These are phyloP conservation scores for Rosa rugosa DNA, from an alignment of 306 rosid species.

Conservation along the genomic window DNA sequence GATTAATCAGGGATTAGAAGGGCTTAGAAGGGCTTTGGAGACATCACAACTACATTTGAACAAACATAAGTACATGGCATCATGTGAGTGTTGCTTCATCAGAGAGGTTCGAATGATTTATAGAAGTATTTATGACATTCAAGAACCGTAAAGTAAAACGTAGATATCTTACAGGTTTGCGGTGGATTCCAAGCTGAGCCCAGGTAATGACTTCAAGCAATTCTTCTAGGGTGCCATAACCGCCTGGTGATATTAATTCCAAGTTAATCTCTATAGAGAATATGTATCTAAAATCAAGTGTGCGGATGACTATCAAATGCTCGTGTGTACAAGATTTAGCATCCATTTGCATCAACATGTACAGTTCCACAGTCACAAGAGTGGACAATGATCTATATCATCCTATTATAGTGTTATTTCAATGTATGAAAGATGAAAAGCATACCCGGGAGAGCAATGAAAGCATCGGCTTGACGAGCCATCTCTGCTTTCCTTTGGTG, in stretches of 20 bases:
- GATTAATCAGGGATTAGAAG: not conserved
- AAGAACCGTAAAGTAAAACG: not conserved
- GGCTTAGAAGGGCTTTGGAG: slow-evolving; percentile 26
- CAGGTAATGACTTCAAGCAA: slow-evolving; percentile 97
- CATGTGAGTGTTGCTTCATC: slow-evolving; percentile 23
- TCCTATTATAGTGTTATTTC: not conserved
- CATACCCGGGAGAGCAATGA: slow-evolving; percentile 95
- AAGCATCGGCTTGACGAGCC: slow-evolving; percentile 99
- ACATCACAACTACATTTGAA: slow-evolving; percentile 34
- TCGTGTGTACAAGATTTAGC: not conserved
- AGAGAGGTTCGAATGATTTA: slow-evolving; percentile 13
- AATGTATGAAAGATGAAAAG: not conserved
- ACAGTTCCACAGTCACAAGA: not conserved
- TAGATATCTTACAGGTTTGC: slow-evolving; percentile 71
- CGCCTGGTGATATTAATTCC: slow-evolving; percentile 46
- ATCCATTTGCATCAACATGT: not conserved
- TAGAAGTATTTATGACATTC: not conserved
- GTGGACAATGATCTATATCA: not conserved
- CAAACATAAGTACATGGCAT: slow-evolving; percentile 22
- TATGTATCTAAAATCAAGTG: not conserved
- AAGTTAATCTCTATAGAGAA: not conserved
- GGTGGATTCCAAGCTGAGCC: slow-evolving; percentile 99
- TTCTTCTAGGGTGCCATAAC: slow-evolving; percentile 97
- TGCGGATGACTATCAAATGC: not conserved
- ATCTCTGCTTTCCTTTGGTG: slow-evolving; percentile 98